A percentile compares a stretch with the other conserved stretches of the same genome.
Conservation (phyloP, 1,284 basidiomycete genomes). For the Malassezia pachydermatis region DNA sequence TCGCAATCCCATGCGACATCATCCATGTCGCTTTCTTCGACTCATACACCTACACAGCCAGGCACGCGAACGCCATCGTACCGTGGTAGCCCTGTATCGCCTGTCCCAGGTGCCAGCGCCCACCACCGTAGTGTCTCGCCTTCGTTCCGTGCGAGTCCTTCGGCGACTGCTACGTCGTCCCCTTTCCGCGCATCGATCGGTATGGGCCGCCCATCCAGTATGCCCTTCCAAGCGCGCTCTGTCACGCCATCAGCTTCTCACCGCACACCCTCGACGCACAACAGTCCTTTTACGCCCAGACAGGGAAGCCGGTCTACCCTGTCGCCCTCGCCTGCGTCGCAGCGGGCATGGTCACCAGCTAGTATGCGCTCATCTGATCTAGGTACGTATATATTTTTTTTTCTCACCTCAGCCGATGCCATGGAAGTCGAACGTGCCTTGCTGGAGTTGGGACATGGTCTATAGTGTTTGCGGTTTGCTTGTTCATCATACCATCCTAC, state of each 20-base stretch:
- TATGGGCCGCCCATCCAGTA: slow-evolving; percentile 6
- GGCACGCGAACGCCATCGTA: background rate
- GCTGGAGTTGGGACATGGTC: background rate
- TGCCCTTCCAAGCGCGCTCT: slow-evolving; percentile 1
- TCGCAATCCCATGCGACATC: background rate
- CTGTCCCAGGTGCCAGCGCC: background rate
- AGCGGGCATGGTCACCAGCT: background rate
- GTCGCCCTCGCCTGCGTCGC: background rate
- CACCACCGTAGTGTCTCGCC: slow-evolving; percentile 1
- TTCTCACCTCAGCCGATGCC: slow-evolving; percentile 9
- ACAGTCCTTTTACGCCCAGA: slow-evolving; percentile 5
- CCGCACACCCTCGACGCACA: background rate
- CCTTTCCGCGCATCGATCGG: slow-evolving; percentile 5
- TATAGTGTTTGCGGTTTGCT: background rate
- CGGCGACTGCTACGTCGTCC: background rate
- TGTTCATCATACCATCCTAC: background rate
- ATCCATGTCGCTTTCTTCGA: background rate
- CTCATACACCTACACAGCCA: background rate
- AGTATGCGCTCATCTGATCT: background rate
- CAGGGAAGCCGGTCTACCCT: slow-evolving; percentile 2
- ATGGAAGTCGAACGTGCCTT: slow-evolving; percentile 16
- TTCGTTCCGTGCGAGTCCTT: background rate
- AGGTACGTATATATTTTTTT: slow-evolving; percentile 1
- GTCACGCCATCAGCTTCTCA: background rate
- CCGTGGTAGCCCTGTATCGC: slow-evolving; percentile 9